Percentiles rank a stretch among this genome's conserved stretches.
phyloP scores from a whole-genome alignment of 192 early-diverging fungal species.

The Dissophora globulifera region DNA sequence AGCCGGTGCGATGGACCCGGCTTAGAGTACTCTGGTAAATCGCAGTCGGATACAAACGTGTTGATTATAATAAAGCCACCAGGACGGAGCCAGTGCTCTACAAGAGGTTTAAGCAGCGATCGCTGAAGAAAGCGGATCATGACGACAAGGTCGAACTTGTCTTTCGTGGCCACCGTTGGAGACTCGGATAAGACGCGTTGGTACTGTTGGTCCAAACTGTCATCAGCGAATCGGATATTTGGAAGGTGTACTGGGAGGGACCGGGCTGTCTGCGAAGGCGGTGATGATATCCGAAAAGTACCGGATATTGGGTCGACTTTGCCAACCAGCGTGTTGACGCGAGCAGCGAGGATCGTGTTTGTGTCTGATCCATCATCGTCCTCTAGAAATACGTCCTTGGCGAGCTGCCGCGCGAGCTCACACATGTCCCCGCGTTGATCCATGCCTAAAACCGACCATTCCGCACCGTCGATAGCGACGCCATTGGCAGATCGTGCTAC shows the following conservation, averaged over 20 bases:
- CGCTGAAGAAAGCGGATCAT: slow-evolving; percentile 56
- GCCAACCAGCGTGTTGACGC: slow-evolving; percentile 17
- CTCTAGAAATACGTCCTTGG: slow-evolving; percentile 4
- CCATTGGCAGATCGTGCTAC: slow-evolving; percentile 22
- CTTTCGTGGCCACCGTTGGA: neutral
- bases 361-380: neutral
- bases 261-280: neutral
- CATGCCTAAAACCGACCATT: slow-evolving; percentile 47
- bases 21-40: slow-evolving; percentile 9
- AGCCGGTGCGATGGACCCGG: slow-evolving; percentile 17
- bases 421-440: slow-evolving; percentile 32
- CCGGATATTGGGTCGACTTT: slow-evolving; percentile 13
- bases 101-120: slow-evolving; percentile 34
- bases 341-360: neutral
- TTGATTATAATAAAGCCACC: slow-evolving; percentile 14
- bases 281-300: neutral
- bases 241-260: neutral
- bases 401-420: slow-evolving; percentile 9
- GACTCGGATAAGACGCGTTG: neutral
- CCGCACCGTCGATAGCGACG: neutral
- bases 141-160: slow-evolving; percentile 49
- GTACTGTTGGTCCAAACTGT: neutral
- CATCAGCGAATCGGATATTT: neutral
- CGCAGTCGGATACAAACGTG: slow-evolving; percentile 17
- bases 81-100: slow-evolving; percentile 15